Base-by-base conservation (phyloP, 2,329 filamentous ascomycete species). In the Nothophaeocryptopus gaeumannii region DNA sequence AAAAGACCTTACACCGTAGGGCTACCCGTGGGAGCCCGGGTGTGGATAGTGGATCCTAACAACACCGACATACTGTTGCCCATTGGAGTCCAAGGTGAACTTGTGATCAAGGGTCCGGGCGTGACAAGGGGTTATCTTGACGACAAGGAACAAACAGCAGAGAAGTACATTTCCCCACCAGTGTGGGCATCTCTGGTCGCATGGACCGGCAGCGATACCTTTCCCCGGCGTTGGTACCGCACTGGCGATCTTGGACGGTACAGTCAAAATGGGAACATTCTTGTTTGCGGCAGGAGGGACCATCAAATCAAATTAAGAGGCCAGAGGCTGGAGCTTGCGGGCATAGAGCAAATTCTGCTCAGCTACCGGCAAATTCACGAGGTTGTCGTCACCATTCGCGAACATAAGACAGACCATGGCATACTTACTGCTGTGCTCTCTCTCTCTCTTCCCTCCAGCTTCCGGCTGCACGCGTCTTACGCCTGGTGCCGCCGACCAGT, bases 281-380 rank as follows among this genome's bases (percentile, higher is more conserved):
- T 44, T 26, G 87, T 91, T 34, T 68, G 81, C 8, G 86, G 87
- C 12, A 79, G 88, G 20, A 74, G 83, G 14, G 88, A 92, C 58
- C 84, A 84, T 51, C 87, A 92, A 66, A 75, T 91, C 45, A 93
- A 92, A 64, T 74, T 95, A 9, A 79, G 86, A 31, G 88, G 89
- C 0, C 85, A 90, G 58, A 74, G 86, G 37, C 82, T 95, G 30
- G 88, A 93, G 62, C 76, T 89, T 10, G 79, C 80, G 1, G 89
- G 92, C 62, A 84, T 95, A 40, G 85, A 83, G 50, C n/a, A 68
- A 65, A 9, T 67, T 29, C 41, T 44, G 8, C 43, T 39, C 7
- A 37, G 38, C 2, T 32, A 34, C 14, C 42, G 35, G 33, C 42
- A 45, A 8, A 34, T 45, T 12, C 32, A 32, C n/a, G 42, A 32